Evolutionary conservation across 345 rosid genomes (phyloP).

Genomic region (Cardiospermum halicacabum): DNA sequence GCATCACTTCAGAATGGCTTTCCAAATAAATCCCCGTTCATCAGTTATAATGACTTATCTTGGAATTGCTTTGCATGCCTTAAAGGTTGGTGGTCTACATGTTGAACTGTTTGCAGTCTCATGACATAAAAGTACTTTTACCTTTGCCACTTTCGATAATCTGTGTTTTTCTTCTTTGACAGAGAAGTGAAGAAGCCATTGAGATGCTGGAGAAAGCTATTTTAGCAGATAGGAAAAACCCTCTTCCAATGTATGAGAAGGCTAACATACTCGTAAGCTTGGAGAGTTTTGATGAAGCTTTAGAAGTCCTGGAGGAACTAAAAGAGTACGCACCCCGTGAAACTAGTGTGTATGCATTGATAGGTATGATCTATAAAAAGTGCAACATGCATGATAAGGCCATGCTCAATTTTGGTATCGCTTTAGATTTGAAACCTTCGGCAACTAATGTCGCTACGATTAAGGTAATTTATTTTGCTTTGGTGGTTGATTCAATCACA

Average conservation of each 20-base stretch:
- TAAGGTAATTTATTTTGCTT: conserved; percentile 64
- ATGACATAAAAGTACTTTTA: neutral
- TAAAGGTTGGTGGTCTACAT: conserved; percentile 44
- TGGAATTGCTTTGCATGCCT: conserved; percentile 82
- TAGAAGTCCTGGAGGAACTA: conserved; percentile 87
- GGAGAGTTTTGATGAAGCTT: conserved; percentile 80
- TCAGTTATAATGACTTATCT: conserved; percentile 97
- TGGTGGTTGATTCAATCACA: conserved; percentile 1
- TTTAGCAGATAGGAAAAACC: conserved; percentile 83
- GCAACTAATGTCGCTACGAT: conserved; percentile 87
- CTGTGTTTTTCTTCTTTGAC: conserved; percentile 17
- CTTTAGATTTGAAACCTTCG: conserved; percentile 95
- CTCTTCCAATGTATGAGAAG: conserved; percentile 98
- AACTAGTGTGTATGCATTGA: conserved; percentile 88
- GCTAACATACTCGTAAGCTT: conserved; percentile 76
- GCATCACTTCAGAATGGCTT: conserved; percentile 94
- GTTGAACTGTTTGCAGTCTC: conserved; percentile 4
- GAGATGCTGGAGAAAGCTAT: conserved; percentile 91
- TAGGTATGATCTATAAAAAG: conserved; percentile 87
- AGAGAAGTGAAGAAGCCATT: conserved; percentile 90
- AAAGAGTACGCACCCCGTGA: conserved; percentile 92
- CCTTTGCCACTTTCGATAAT: conserved; percentile 5
- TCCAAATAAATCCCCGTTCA: conserved; percentile 73
- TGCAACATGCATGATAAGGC: conserved; percentile 77
- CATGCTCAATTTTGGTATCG: conserved; percentile 90